These are phyloP conservation scores for Tricholoma matsutake DNA, from an alignment of 768 basidiomycete genomes.

Conservation along the genomic window DNA sequence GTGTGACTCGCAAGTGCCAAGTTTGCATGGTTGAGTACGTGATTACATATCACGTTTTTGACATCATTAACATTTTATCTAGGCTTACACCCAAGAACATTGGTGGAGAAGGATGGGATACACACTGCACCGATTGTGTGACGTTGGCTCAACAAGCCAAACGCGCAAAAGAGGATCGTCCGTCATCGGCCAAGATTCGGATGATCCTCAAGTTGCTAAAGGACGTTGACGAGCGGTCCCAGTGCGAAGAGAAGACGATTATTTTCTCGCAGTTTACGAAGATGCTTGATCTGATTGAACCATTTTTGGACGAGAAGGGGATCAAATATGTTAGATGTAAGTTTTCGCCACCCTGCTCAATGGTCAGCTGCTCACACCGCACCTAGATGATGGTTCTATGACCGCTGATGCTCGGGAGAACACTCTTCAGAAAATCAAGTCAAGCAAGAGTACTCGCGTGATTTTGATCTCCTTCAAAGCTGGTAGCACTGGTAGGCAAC, in stretches of 20 bases:
- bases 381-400: constrained; percentile 88
- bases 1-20: constrained; percentile 70
- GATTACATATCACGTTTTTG: background rate
- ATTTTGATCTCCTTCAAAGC: constrained; percentile 98
- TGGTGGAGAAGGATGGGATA: constrained; percentile 36
- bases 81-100: constrained; percentile 39
- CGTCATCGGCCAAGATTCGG: constrained; percentile 82
- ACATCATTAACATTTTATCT: constrained; percentile 1
- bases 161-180: constrained; percentile 50
- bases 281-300: constrained; percentile 84
- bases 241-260: constrained; percentile 83
- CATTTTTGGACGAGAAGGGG: constrained; percentile 67
- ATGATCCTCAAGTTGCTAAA: constrained; percentile 74
- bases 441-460: constrained; percentile 52
- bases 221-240: constrained; percentile 56
- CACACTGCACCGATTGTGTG: constrained; percentile 60
- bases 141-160: constrained; percentile 48
- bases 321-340: constrained; percentile 82
- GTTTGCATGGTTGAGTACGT: constrained; percentile 73
- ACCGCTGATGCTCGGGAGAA: constrained; percentile 69
- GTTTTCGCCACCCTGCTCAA: constrained; percentile 4
- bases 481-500: constrained; percentile 75
- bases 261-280: constrained; percentile 93
- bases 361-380: background rate
- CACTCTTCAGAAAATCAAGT: constrained; percentile 71